These are phyloP conservation scores for Allomyces javanicus DNA, from an alignment of 192 early-diverging fungal genomes.

Conservation along the genomic window DNA sequence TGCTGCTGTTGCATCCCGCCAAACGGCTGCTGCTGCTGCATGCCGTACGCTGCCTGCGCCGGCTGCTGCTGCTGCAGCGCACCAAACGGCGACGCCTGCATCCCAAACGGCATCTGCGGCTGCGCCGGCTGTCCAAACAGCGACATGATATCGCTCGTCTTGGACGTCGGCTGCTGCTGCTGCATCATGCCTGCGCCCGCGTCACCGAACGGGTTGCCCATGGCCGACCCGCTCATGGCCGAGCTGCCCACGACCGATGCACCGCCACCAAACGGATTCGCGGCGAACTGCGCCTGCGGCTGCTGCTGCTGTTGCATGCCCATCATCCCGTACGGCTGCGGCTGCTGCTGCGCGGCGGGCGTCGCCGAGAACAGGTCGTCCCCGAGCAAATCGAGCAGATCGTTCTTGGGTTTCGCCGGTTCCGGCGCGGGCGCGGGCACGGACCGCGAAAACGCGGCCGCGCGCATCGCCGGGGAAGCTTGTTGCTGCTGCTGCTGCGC, in stretches of 20 bases:
- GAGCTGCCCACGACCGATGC: too few species aligned
- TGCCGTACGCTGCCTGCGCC: too few species aligned
- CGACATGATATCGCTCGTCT: not conserved
- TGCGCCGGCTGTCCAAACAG: not conserved
- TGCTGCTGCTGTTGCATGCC: not conserved
- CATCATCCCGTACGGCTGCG: not conserved
- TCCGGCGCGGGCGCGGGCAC: not conserved
- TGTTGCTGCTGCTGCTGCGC: not conserved
- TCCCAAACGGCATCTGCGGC: not conserved
- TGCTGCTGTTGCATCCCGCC: too few species aligned
- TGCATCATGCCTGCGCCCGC: not conserved
- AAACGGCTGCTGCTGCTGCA: too few species aligned
- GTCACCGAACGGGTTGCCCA: not conserved
- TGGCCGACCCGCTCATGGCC: not conserved
- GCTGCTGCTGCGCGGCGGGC: not conserved
- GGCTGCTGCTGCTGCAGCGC: too few species aligned
- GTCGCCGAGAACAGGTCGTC: not conserved
- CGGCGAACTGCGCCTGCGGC: not conserved
- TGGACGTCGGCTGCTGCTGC: not conserved
- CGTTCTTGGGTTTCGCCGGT: not conserved
- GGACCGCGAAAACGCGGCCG: not conserved
- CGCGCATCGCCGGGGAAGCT: too few species aligned
- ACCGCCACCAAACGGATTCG: not conserved
- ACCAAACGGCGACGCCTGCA: too few species aligned
- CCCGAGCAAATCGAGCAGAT: not conserved